phyloP scores from a whole-genome alignment of 306 rosid species.

The Pachyrhizus erosus region DNA sequence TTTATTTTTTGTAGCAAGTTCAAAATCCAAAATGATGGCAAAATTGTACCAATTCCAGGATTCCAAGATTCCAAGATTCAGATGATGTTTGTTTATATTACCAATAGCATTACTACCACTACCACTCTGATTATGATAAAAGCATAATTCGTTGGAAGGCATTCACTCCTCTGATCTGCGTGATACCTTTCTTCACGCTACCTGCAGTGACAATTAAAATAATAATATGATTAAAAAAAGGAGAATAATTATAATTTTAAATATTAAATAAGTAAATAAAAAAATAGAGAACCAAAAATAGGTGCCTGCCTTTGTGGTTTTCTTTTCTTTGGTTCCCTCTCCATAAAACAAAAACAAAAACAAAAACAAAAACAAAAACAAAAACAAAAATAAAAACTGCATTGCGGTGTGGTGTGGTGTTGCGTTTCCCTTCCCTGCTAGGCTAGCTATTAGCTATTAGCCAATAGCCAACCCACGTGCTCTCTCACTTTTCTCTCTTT shows the following conservation, averaged over 20 bases:
- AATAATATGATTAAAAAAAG: background rate
- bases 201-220: background rate
- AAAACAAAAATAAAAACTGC: conserved; percentile 41
- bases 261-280: background rate
- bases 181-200: conserved; percentile 40
- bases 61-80: background rate
- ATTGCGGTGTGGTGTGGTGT: background rate
- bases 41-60: background rate
- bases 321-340: conserved; percentile 8
- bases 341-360: conserved; percentile 44
- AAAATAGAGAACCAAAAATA: background rate
- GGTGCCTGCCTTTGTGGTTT: conserved; percentile 2
- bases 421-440: background rate
- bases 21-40: conserved; percentile 45
- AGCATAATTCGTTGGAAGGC: conserved; percentile 22
- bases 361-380: conserved; percentile 46
- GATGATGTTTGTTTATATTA: background rate
- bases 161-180: conserved; percentile 2
- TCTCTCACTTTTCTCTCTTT: background rate
- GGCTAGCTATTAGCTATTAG: conserved; percentile 12
- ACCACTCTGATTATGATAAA: background rate
- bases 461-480: conserved; percentile 48
- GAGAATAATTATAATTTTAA: background rate
- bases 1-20: conserved; percentile 34
- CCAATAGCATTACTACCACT: too few relatives aligned